phyloP scores from a whole-genome alignment of 2,329 filamentous ascomycete species.

The Hymenoscyphus infarciens region DNA sequence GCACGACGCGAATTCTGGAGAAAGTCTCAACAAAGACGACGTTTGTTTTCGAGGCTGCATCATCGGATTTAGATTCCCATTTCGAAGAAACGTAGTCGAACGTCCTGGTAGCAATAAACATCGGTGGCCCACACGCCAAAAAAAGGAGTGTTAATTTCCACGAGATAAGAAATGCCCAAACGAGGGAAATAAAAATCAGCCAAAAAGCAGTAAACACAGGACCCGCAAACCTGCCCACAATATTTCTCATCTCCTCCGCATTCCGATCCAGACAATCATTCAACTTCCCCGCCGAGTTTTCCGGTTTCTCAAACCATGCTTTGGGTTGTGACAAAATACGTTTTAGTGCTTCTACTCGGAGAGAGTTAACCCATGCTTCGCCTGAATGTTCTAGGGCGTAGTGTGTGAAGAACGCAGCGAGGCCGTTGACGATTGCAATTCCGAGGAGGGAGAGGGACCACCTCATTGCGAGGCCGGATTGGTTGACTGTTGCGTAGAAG shows the following conservation, averaged over 20 bases:
- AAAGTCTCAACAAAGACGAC: conserved; percentile 72
- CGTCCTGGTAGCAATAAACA: conserved; percentile 61
- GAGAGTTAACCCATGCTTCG: conserved; percentile 71
- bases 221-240: conserved; percentile 74
- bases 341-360: conserved; percentile 65
- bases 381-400: conserved; percentile 69
- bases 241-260: conserved; percentile 81
- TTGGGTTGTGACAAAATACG: conserved; percentile 72
- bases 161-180: conserved; percentile 70
- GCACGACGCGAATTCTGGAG: conserved; percentile 73
- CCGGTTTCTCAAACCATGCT: conserved; percentile 70
- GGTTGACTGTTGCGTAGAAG: conserved; percentile 52
- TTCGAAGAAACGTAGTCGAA: conserved; percentile 63
- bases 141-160: conserved; percentile 82
- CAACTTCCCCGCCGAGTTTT: conserved; percentile 61
- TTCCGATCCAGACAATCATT: conserved; percentile 73
- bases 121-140: conserved; percentile 62
- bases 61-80: conserved; percentile 70
- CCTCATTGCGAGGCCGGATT: conserved; percentile 29
- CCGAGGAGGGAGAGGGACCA: conserved; percentile 70
- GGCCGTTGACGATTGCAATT: conserved; percentile 64
- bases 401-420: conserved; percentile 61
- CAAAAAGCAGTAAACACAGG: conserved; percentile 61
- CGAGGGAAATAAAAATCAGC: conserved; percentile 65
- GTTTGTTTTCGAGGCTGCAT: conserved; percentile 56